A percentile compares a stretch with the other conserved stretches of the same genome.
phyloP scores from a whole-genome alignment of 768 basidiomycete genomes.

The Suillus clintonianus region DNA sequence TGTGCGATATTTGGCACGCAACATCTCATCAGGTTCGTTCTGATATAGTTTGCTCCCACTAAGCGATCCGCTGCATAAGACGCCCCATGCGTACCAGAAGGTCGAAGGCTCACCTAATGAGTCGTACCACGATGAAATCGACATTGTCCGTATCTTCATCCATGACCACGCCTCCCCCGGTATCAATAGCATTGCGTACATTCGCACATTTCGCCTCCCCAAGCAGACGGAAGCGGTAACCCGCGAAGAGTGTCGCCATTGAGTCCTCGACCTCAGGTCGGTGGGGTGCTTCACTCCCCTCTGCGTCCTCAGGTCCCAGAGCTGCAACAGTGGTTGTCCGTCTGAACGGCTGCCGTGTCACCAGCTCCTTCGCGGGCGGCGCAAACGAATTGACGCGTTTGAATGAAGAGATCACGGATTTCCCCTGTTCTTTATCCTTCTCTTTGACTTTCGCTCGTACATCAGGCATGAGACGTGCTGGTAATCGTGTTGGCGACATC shows the following conservation, averaged over 20 bases:
- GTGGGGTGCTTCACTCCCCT: constrained; percentile 15
- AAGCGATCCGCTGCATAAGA: background rate
- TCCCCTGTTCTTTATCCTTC: constrained; percentile 13
- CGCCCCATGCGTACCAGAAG: background rate
- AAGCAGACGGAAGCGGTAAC: constrained; percentile 56
- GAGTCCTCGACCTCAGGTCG: constrained; percentile 2
- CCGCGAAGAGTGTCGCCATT: constrained; percentile 47
- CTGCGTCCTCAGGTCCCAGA: constrained; percentile 17
- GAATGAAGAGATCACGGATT: constrained; percentile 55
- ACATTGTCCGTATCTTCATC: constrained; percentile 49
- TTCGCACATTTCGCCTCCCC: constrained; percentile 65
- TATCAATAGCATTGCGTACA: constrained; percentile 63
- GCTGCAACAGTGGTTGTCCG: constrained; percentile 35
- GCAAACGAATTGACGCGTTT: constrained; percentile 68
- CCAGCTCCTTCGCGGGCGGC: constrained; percentile 31
- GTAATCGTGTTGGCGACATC: constrained; percentile 17
- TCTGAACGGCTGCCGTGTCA: constrained; percentile 47
- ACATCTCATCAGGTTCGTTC: constrained; percentile 49
- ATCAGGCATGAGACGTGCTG: constrained; percentile 6
- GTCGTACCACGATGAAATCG: constrained; percentile 68
- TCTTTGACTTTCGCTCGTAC: constrained; percentile 14
- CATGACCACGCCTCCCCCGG: constrained; percentile 53
- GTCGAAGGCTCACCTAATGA: constrained; percentile 59
- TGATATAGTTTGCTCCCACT: constrained; percentile 74
- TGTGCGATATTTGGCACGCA: constrained; percentile 68